phyloP scores from a whole-genome alignment of 176 grass and related monocot genomes.

The Typha latifolia region DNA sequence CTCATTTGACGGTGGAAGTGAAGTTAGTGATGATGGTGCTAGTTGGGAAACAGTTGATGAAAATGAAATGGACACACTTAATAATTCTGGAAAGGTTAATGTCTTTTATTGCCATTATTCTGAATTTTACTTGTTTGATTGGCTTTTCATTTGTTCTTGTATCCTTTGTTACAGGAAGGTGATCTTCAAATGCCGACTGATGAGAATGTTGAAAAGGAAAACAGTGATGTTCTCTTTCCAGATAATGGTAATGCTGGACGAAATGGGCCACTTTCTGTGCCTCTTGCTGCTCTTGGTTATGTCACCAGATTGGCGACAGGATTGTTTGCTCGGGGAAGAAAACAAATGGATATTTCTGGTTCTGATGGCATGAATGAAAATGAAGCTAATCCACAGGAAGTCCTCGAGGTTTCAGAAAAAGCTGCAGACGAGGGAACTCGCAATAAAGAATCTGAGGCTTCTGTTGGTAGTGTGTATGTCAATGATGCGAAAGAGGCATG shows the following conservation, averaged over 20 bases:
- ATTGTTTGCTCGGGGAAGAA: slow-evolving; percentile 1
- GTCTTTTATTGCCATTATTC: slow-evolving; percentile 4
- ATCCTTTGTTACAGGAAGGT: slow-evolving; percentile 24
- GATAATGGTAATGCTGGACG: background rate
- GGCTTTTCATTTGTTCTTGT: slow-evolving; percentile 17
- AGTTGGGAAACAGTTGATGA: slow-evolving; percentile 98
- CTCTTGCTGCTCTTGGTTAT: background rate
- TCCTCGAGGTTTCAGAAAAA: background rate
- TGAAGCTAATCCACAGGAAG: background rate
- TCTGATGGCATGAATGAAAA: background rate
- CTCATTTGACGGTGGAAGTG: slow-evolving; percentile 57
- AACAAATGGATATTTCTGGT: background rate
- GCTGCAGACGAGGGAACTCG: background rate
- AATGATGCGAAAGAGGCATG: slow-evolving; percentile 6
- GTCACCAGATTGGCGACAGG: background rate
- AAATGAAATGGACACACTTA: slow-evolving; percentile 56
- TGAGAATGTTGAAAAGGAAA: slow-evolving; percentile 31
- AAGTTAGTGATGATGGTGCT: slow-evolving; percentile 35
- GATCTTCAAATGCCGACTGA: slow-evolving; percentile 22
- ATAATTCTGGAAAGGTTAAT: slow-evolving; percentile 56
- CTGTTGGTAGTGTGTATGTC: background rate
- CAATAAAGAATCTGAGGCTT: background rate
- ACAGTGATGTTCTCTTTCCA: slow-evolving; percentile 27
- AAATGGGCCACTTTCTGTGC: slow-evolving; percentile 1
- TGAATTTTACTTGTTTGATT: slow-evolving; percentile 9